phyloP scores from a whole-genome alignment of 495 filamentous ascomycete genomes.

The Platismatia glauca region DNA sequence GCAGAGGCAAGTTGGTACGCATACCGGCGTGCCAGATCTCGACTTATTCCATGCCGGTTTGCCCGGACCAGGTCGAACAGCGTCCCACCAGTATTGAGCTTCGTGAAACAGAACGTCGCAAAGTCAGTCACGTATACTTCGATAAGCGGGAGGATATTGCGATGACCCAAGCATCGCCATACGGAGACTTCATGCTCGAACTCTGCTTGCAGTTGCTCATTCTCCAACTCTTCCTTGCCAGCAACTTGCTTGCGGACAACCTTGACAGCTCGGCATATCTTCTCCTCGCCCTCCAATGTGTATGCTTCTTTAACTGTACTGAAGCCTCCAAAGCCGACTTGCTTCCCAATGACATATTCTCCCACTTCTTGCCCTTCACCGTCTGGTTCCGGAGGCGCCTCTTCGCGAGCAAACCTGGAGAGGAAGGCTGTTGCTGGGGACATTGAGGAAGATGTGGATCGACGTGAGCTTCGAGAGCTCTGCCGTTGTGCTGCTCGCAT shows the following conservation, averaged over 20 bases:
- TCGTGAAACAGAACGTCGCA: slow-evolving; percentile 68
- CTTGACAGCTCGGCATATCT: slow-evolving; percentile 56
- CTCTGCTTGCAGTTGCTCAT: slow-evolving; percentile 60
- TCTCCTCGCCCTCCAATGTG: slow-evolving; percentile 49
- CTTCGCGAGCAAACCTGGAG: slow-evolving; percentile 45
- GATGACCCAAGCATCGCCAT: slow-evolving; percentile 62
- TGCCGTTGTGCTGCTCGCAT: slow-evolving; percentile 29
- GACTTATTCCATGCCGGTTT: slow-evolving; percentile 47
- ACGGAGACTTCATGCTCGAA: slow-evolving; percentile 67
- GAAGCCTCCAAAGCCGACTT: slow-evolving; percentile 63
- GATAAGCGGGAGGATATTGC: slow-evolving; percentile 55
- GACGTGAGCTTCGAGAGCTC: slow-evolving; percentile 28
- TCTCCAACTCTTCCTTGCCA: slow-evolving; percentile 51
- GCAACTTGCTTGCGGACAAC: slow-evolving; percentile 57
- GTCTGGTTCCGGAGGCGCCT: slow-evolving; percentile 47
- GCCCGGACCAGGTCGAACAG: slow-evolving; percentile 59
- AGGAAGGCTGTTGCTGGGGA: slow-evolving; percentile 52
- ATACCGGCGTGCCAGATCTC: slow-evolving; percentile 51
- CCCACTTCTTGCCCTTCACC: slow-evolving; percentile 69
- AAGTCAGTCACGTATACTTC: slow-evolving; percentile 61
- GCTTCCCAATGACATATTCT: slow-evolving; percentile 63
- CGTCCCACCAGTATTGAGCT: slow-evolving; percentile 57
- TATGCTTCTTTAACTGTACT: slow-evolving; percentile 63
- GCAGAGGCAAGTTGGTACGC: slow-evolving; percentile 60
- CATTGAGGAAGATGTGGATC: slow-evolving; percentile 41